Percentiles rank a stretch among this genome's conserved stretches.
Evolutionary conservation across 2,329 filamentous ascomycete genomes (phyloP).

Genomic region (Cryphonectria nitschkei): DNA sequence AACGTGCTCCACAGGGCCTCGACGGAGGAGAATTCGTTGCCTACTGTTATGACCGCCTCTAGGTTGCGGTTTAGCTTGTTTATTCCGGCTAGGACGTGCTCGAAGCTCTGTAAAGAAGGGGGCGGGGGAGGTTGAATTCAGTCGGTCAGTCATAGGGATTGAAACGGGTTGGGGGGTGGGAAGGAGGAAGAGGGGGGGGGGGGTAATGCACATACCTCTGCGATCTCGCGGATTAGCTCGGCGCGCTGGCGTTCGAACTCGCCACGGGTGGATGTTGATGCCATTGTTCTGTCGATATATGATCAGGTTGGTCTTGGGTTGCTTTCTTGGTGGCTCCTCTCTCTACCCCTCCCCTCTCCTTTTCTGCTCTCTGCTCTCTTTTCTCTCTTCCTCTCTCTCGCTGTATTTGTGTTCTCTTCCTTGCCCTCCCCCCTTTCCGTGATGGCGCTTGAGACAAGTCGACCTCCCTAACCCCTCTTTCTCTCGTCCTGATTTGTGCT

Average conservation of each 20-base stretch:
- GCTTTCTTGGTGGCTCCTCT: neutral
- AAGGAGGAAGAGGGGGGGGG: neutral
- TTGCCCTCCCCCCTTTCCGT: no score
- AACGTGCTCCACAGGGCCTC: constrained; percentile 98
- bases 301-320: neutral
- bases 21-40: constrained; percentile 96
- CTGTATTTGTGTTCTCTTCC: no score
- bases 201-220: constrained; percentile 55
- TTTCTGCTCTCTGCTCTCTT: neutral
- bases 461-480: neutral
- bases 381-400: neutral
- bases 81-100: constrained; percentile 92
- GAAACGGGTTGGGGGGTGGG: neutral
- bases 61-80: constrained; percentile 93
- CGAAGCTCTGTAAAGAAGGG: constrained; percentile 63
- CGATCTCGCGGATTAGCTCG: constrained; percentile 72
- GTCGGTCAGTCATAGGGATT: neutral
- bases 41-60: constrained; percentile 89
- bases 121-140: neutral
- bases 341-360: no score
- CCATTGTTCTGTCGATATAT: constrained; percentile 34
- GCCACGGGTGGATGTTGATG: constrained; percentile 41
- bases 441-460: no score
- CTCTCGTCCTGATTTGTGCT: neutral
- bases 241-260: constrained; percentile 81